Percentiles rank a stretch among this genome's conserved stretches.
phyloP scores from a whole-genome alignment of 1,284 basidiomycete genomes.

The Schizopora paradoxa region DNA sequence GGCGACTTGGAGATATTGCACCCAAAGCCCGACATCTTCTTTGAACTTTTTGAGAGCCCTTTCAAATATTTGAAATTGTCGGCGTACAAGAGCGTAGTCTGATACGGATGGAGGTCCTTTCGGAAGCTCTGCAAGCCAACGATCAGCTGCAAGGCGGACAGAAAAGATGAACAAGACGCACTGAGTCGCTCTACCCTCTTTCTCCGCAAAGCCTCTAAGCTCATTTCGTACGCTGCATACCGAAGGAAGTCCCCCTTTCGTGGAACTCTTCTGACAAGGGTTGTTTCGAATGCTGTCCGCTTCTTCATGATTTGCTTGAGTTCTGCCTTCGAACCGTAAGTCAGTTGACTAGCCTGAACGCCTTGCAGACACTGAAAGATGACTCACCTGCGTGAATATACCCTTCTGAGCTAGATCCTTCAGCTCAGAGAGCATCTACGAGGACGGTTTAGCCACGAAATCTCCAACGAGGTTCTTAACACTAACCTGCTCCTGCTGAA shows the following conservation, averaged over 20 bases:
- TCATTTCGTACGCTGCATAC: slow-evolving; percentile 91
- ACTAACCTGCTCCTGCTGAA: slow-evolving; percentile 82
- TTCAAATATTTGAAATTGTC: slow-evolving; percentile 89
- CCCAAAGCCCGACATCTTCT: slow-evolving; percentile 82
- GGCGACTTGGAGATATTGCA: slow-evolving; percentile 83
- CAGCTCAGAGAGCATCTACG: slow-evolving; percentile 88
- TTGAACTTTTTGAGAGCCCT: slow-evolving; percentile 88
- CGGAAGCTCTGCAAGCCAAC: slow-evolving; percentile 38
- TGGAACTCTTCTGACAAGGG: slow-evolving; percentile 77
- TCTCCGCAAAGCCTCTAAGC: slow-evolving; percentile 73
- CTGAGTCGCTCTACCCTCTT: slow-evolving; percentile 72
- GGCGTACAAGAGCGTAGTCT: slow-evolving; percentile 74
- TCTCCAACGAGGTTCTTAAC: not conserved
- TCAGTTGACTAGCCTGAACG: not conserved
- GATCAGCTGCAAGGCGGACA: slow-evolving; percentile 6
- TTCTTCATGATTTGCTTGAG: slow-evolving; percentile 83
- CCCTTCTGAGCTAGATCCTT: slow-evolving; percentile 88
- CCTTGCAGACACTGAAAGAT: not conserved
- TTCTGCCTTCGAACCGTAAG: slow-evolving; percentile 50
- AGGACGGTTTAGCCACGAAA: slow-evolving; percentile 11
- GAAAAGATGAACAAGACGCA: slow-evolving; percentile 35
- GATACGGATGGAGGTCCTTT: slow-evolving; percentile 62
- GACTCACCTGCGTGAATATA: slow-evolving; percentile 76
- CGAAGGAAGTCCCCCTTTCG: slow-evolving; percentile 87
- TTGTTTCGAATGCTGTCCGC: slow-evolving; percentile 79